These are phyloP conservation scores for Tricholoma terreum DNA, from an alignment of 768 basidiomycete genomes.

Conservation along the genomic window DNA sequence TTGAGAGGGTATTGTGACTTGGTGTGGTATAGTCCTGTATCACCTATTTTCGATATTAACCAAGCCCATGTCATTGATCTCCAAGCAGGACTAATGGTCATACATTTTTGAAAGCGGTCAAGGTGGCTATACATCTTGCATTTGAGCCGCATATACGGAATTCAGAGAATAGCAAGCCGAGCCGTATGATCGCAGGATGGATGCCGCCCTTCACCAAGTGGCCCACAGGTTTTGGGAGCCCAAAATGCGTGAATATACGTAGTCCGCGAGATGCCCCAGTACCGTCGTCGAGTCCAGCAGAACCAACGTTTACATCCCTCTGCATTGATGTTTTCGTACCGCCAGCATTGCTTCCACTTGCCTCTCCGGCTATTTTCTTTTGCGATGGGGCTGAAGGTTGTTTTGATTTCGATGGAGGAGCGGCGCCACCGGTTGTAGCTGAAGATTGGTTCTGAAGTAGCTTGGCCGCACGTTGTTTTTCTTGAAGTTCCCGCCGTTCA, in stretches of 20 bases:
- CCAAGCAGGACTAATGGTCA: constrained; percentile 24
- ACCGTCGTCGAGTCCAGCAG: constrained; percentile 25
- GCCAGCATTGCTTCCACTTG: constrained; percentile 19
- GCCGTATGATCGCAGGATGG: constrained; percentile 82
- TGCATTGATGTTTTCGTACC: constrained; percentile 10
- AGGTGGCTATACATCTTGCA: constrained; percentile 89
- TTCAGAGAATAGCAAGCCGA: constrained; percentile 87
- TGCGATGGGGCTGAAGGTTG: constrained; percentile 28
- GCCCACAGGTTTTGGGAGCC: constrained; percentile 57
- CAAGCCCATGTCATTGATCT: constrained; percentile 2
- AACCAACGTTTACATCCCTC: constrained; percentile 24
- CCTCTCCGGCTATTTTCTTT: constrained; percentile 29
- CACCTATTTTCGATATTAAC: constrained; percentile 47
- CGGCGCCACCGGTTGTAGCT: constrained; percentile 19
- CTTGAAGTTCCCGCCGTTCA: constrained; percentile 76
- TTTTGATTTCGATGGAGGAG: constrained; percentile 25
- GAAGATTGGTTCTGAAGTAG: constrained; percentile 37
- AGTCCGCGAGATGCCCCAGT: constrained; percentile 57
- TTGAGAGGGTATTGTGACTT: constrained; percentile 78
- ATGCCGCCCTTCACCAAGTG: constrained; percentile 75
- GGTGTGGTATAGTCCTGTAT: constrained; percentile 91
- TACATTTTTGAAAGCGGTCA: constrained; percentile 90
- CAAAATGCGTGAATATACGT: constrained; percentile 86
- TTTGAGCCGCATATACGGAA: constrained; percentile 95
- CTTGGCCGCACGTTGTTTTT: constrained; percentile 79